Evolutionary conservation across 495 filamentous ascomycete genomes (phyloP).

Genomic region (Aspergillus saccharolyticus): DNA sequence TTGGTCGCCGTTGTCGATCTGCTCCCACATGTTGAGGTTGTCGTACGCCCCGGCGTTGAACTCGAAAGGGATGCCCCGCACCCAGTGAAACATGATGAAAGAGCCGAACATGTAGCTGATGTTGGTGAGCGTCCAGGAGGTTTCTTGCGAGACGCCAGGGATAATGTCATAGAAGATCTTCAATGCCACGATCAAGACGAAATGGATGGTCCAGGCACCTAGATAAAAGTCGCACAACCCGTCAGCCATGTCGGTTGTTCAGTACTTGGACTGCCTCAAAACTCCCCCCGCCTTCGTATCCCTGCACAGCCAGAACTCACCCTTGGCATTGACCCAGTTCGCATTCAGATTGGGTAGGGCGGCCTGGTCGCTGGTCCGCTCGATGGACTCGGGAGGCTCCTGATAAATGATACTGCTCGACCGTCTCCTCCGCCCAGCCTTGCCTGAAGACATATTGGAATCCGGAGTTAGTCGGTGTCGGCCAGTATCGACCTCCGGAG

Average conservation of each 20-base stretch:
- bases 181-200: slow-evolving; percentile 79
- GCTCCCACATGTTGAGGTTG: slow-evolving; percentile 99
- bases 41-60: slow-evolving; percentile 99
- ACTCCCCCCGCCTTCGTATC: neutral
- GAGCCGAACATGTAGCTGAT: slow-evolving; percentile 98
- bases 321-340: slow-evolving; percentile 98
- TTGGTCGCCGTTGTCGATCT: slow-evolving; percentile 98
- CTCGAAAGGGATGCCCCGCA: slow-evolving; percentile 96
- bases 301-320: slow-evolving; percentile 47
- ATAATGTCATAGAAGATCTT: slow-evolving; percentile 97
- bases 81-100: slow-evolving; percentile 99
- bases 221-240: neutral
- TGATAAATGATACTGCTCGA: slow-evolving; percentile 96
- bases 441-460: slow-evolving; percentile 54
- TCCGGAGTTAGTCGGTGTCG: slow-evolving; percentile 47
- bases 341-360: slow-evolving; percentile 93
- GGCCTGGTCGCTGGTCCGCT: slow-evolving; percentile 93
- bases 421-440: slow-evolving; percentile 70
- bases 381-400: slow-evolving; percentile 87
- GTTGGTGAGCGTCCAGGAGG: slow-evolving; percentile 97
- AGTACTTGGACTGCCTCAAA: slow-evolving; percentile 1
- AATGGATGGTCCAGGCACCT: slow-evolving; percentile 95
- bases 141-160: slow-evolving; percentile 91
- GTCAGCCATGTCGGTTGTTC: neutral
- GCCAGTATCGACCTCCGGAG: slow-evolving; percentile 64